A percentile compares a stretch with the other conserved stretches of the same genome.
phyloP scores from a whole-genome alignment of 306 rosid species.

The Castanospermum australe region DNA sequence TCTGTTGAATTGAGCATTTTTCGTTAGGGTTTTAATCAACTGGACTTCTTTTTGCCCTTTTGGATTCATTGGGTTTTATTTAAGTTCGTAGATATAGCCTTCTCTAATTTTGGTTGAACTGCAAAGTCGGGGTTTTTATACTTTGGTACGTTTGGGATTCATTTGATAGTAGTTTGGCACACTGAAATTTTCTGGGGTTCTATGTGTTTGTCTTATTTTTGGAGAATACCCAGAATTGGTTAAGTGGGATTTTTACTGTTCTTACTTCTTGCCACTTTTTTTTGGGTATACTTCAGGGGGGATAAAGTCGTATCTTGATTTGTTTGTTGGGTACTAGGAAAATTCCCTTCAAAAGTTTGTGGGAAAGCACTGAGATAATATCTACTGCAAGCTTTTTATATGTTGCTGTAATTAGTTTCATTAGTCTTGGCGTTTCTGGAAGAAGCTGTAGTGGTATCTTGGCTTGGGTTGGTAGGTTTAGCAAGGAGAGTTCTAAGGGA shows the following conservation, averaged over 20 bases:
- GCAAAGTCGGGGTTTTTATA: constrained; percentile 4
- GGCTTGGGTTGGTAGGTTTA: constrained; percentile 37
- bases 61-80: constrained; percentile 43
- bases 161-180: constrained; percentile 18
- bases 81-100: constrained; percentile 28
- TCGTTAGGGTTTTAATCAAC: constrained; percentile 55
- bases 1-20: constrained; percentile 41
- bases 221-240: constrained; percentile 18
- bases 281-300: constrained; percentile 19
- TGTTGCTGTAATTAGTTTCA: constrained; percentile 22
- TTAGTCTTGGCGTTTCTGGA: constrained; percentile 29
- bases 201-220: constrained; percentile 11
- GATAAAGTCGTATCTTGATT: constrained; percentile 25
- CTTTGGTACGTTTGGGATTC: not conserved
- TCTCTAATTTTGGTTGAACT: not conserved
- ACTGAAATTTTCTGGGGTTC: constrained; percentile 36
- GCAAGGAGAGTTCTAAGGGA: constrained; percentile 32
- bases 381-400: not conserved
- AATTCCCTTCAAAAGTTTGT: constrained; percentile 22
- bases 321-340: constrained; percentile 18
- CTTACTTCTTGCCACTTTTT: not conserved
- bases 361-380: constrained; percentile 7
- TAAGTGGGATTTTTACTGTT: constrained; percentile 24
- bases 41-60: constrained; percentile 13
- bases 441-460: constrained; percentile 18